Percentiles rank a stretch among this genome's conserved stretches.
Conservation (phyloP, 139 green algal genomes). For the Desmodesmus armatus region DNA sequence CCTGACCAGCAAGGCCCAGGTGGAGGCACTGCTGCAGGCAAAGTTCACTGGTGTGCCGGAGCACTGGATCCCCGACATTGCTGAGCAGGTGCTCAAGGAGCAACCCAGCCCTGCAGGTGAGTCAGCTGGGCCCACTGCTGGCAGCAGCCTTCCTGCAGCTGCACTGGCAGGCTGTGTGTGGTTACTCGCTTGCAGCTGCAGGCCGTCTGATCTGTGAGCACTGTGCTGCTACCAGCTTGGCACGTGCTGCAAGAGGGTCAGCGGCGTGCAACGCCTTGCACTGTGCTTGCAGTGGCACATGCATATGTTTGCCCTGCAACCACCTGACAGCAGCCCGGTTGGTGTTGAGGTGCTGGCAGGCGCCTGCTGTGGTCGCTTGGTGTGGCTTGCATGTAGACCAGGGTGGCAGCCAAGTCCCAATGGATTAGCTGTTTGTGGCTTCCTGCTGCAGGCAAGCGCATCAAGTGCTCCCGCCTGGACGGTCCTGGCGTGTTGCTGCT, state of each 20-base stretch:
- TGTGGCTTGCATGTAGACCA: too few species aligned
- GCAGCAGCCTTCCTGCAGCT: not conserved
- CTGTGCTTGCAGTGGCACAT: too few species aligned
- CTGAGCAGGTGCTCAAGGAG: slow-evolving; percentile 35
- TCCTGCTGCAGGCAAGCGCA: slow-evolving; percentile 55
- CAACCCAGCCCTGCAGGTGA: slow-evolving; percentile 48
- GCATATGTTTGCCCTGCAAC: too few species aligned
- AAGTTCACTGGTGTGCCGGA: slow-evolving; percentile 58
- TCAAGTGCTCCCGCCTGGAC: slow-evolving; percentile 58
- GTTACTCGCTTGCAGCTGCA: too few species aligned
- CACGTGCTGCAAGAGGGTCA: too few species aligned
- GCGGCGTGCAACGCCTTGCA: too few species aligned
- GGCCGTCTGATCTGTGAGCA: too few species aligned
- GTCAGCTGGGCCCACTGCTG: not conserved
- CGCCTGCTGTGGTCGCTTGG: too few species aligned
- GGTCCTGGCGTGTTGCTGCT: slow-evolving; percentile 59
- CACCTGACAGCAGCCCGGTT: too few species aligned
- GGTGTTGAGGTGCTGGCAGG: too few species aligned
- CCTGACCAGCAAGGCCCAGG: slow-evolving; percentile 37
- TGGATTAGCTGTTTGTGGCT: not conserved
- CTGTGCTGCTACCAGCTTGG: too few species aligned
- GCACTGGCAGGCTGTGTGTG: too few species aligned
- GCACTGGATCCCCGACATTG: slow-evolving; percentile 51
- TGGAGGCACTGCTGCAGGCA: slow-evolving; percentile 50
- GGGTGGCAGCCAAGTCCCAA: not conserved